Evolutionary conservation across 371 early-diverging fungal genomes (phyloP), one percentile per base, ranked within the genome.

Genomic region (Rhizopus arrhizus): DNA sequence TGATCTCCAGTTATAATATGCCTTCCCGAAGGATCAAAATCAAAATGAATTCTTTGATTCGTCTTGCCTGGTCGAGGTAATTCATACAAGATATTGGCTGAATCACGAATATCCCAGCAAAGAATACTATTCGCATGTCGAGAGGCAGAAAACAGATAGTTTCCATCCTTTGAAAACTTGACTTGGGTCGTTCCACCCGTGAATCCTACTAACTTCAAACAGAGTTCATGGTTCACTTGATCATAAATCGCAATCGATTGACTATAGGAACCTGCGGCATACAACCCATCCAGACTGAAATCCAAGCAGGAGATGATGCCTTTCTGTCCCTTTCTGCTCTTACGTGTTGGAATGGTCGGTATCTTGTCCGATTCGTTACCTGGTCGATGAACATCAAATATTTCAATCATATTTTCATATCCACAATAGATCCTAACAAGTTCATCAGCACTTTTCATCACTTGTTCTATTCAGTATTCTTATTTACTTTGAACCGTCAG

Each of bases 61-160:
- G 86, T 83, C 40, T 75, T 77, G 0, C 85, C 85, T 9, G 69
- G 65, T 6, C 91, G 68, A 11, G 76, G 70, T 10, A 85, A 57
- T 12, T 75, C 70, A 53, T 70, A 79, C 32, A 89, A 53, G 0
- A 84, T 67, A 22, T 85, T 75, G 6, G 81, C 84, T 6, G 89
- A 81, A 47, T 89, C 79, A 8, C 91, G 80, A 40, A 89, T 82
- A 73, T 91, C 91, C 89, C 91, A 89, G 58, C 86, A 87, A 1
- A 73, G 62, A 13, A 91, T 83, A 11, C 22, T 53, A 33, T 85
- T 61, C 5, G 81, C 64, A 48, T 81, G 78, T 15, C 91, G 78
- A 5, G 85, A 83, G 7, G 83, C 85, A 0, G 85, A 76, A 57
- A 80, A 91, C 16, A 91, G 65, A 31, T 78, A 75, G 2, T 59